Conservation (phyloP, 2,329 filamentous ascomycete genomes). For the Calonectria hawksworthii region DNA sequence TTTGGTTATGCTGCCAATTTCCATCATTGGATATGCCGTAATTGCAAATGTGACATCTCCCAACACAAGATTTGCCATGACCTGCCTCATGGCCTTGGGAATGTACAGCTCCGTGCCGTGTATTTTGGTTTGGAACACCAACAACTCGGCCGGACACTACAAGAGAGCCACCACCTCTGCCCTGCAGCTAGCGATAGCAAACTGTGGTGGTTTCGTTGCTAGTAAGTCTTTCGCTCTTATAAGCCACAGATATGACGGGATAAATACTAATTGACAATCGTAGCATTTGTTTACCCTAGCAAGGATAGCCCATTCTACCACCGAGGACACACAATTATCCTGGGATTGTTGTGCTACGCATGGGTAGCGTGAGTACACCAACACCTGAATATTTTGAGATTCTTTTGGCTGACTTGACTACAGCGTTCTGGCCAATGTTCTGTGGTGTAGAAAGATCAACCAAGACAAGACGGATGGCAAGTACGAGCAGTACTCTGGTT, state of each 20-base stretch:
- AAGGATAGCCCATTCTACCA: slow-evolving; percentile 2
- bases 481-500: background rate
- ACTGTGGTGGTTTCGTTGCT: background rate
- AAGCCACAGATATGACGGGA: too few species aligned
- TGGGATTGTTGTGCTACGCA: background rate
- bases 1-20: background rate
- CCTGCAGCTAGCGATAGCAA: background rate
- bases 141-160: slow-evolving; percentile 78
- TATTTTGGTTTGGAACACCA: slow-evolving; percentile 75
- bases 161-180: slow-evolving; percentile 75
- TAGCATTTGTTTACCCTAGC: background rate
- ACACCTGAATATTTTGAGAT: too few species aligned
- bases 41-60: slow-evolving; percentile 63
- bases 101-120: slow-evolving; percentile 74
- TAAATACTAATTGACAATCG: background rate
- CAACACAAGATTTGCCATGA: slow-evolving; percentile 74
- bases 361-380: background rate
- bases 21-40: background rate
- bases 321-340: background rate
- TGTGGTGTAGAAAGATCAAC: slow-evolving; percentile 3
- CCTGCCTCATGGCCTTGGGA: slow-evolving; percentile 76
- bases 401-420: background rate
- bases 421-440: background rate
- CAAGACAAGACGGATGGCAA: background rate
- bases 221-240: background rate